phyloP scores from a whole-genome alignment of 73 alveolate species.

The Stentor coeruleus region DNA sequence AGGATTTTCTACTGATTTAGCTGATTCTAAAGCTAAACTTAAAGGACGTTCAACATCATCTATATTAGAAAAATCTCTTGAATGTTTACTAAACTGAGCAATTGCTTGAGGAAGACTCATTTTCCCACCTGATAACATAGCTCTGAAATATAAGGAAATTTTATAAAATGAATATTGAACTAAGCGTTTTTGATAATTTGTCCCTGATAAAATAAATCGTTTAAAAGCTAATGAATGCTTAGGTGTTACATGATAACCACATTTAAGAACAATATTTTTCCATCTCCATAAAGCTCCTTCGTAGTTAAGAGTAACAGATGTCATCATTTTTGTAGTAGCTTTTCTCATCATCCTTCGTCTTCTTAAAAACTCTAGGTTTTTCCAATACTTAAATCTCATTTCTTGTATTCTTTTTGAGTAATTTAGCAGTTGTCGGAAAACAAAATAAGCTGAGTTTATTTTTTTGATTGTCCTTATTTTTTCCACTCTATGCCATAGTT shows the following conservation, averaged over 20 bases:
- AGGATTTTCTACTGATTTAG: not conserved
- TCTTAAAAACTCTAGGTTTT: not conserved
- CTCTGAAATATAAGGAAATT: not conserved
- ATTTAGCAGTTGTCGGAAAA: not conserved
- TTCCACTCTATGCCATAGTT: constrained; percentile 3
- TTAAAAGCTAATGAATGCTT: not conserved
- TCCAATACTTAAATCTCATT: not conserved
- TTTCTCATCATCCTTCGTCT: not conserved
- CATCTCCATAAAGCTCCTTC: constrained; percentile 14
- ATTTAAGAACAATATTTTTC: not conserved
- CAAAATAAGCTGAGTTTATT: constrained; percentile 11
- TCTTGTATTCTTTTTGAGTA: not conserved
- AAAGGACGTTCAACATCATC: not conserved
- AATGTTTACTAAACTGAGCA: not conserved
- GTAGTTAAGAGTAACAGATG: not conserved
- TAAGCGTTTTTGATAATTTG: not conserved
- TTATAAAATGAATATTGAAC: not conserved
- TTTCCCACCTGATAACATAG: not conserved
- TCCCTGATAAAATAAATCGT: not conserved
- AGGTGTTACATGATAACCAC: not conserved
- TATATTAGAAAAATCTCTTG: not conserved
- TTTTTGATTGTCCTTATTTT: not conserved
- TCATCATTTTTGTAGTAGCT: not conserved
- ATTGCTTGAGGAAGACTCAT: not conserved
- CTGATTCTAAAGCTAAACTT: not conserved